These are phyloP conservation scores for Delitschia confertaspora DNA, from an alignment of 495 filamentous ascomycete genomes.

Conservation along the genomic window DNA sequence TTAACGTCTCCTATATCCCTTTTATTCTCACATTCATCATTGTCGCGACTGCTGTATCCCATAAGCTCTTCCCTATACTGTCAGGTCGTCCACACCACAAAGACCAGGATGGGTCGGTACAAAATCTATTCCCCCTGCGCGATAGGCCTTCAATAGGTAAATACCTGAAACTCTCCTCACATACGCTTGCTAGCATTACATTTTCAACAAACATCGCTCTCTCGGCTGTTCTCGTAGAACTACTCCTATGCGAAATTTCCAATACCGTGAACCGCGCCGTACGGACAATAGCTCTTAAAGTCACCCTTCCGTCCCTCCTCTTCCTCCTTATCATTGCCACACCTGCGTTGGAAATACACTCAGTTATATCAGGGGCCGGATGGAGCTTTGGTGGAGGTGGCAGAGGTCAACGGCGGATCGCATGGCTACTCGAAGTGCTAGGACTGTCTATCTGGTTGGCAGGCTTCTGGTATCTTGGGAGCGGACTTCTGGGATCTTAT, in stretches of 20 bases:
- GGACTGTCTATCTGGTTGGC: constrained; percentile 55
- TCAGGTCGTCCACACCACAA: constrained; percentile 42
- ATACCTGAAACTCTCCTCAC: constrained; percentile 20
- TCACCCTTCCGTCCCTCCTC: constrained; percentile 57
- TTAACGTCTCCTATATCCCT: constrained; percentile 44
- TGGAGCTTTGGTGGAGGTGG: constrained; percentile 43
- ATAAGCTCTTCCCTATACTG: constrained; percentile 56
- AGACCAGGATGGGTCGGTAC: constrained; percentile 43
- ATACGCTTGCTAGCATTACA: constrained; percentile 46
- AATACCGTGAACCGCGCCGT: constrained; percentile 55
- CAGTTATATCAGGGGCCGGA: constrained; percentile 50
- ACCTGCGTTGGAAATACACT: constrained; percentile 62
- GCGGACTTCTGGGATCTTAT: constrained; percentile 49
- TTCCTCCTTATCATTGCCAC: constrained; percentile 59
- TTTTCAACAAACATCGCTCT: constrained; percentile 67
- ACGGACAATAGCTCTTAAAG: constrained; percentile 50
- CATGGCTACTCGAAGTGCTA: constrained; percentile 50
- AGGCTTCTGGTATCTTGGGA: constrained; percentile 66
- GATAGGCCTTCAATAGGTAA: constrained; percentile 30
- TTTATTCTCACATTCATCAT: constrained; percentile 55
- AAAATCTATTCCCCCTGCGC: constrained; percentile 30
- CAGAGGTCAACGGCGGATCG: constrained; percentile 41
- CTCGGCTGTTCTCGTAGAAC: constrained; percentile 60
- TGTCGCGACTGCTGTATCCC: constrained; percentile 47
- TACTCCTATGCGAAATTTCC: constrained; percentile 73